A percentile compares a stretch with the other conserved stretches of the same genome.
These are phyloP conservation scores for Candida incommunis DNA, from an alignment of 805 yeast genomes.

Conservation along the genomic window DNA sequence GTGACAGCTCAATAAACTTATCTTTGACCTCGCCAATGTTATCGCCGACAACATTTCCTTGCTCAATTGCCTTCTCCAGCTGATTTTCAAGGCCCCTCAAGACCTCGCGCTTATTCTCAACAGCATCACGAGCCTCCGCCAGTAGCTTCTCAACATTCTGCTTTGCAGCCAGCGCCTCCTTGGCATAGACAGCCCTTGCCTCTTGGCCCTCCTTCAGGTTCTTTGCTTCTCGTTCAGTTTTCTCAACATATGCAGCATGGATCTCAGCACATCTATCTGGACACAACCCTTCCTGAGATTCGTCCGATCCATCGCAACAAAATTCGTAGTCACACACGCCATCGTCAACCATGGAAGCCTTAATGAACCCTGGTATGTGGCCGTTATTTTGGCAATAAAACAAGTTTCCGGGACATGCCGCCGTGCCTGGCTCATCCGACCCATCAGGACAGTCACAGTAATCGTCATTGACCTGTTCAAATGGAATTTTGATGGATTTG, in stretches of 20 bases:
- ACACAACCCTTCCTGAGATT: slow-evolving; percentile 37
- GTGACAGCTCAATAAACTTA: slow-evolving; percentile 2
- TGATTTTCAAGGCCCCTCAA: slow-evolving; percentile 2
- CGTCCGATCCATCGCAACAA: slow-evolving; percentile 96
- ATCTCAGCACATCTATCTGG: slow-evolving; percentile 42
- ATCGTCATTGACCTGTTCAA: slow-evolving; percentile 66
- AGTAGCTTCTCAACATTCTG: not conserved
- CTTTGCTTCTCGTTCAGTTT: slow-evolving; percentile 10
- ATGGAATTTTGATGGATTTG: slow-evolving; percentile 48
- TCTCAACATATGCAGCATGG: slow-evolving; percentile 23
- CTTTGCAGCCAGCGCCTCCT: slow-evolving; percentile 11
- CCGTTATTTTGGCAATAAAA: slow-evolving; percentile 77
- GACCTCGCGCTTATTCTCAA: not conserved
- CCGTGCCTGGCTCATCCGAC: slow-evolving; percentile 91
- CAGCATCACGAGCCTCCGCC: not conserved
- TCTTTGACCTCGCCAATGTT: slow-evolving; percentile 9
- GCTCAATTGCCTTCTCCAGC: slow-evolving; percentile 7
- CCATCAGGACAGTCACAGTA: slow-evolving; percentile 97
- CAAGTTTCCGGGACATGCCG: slow-evolving; percentile 43
- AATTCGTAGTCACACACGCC: slow-evolving; percentile 80
- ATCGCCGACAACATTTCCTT: slow-evolving; percentile 9
- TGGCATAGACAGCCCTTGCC: slow-evolving; percentile 20
- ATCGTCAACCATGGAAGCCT: slow-evolving; percentile 61
- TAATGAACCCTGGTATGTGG: slow-evolving; percentile 44
- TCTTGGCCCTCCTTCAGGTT: slow-evolving; percentile 23